Conservation (phyloP, 2,329 filamentous ascomycete species). For the Verticillium dahliae region DNA sequence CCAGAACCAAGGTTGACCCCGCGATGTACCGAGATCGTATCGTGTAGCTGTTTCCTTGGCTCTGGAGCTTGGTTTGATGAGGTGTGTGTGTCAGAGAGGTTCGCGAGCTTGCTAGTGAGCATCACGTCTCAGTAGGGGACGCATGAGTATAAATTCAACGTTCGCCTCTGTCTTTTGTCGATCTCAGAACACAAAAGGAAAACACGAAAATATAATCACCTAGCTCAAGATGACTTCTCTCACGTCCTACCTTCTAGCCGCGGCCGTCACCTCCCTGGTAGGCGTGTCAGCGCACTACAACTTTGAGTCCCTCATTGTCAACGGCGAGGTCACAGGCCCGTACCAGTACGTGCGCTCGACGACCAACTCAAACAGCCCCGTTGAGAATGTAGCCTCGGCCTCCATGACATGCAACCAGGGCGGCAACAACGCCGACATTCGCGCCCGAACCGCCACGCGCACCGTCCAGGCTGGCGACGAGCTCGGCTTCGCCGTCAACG, state of each 20-base stretch:
- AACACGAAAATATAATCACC: neutral
- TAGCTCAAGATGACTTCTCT: neutral
- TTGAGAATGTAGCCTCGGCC: constrained; percentile 28
- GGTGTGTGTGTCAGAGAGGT: neutral
- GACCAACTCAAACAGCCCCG: constrained; percentile 26
- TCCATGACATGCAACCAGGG: constrained; percentile 32
- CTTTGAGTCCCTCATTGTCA: constrained; percentile 13
- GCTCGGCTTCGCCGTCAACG: constrained; percentile 32
- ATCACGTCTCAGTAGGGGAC: neutral
- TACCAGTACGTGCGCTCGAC: constrained; percentile 13
- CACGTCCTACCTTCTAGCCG: neutral
- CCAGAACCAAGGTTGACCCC: neutral
- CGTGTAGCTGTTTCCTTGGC: neutral
- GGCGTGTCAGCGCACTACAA: constrained; percentile 10
- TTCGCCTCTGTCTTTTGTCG: neutral
- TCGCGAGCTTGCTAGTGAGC: neutral
- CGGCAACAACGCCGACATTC: constrained; percentile 26
- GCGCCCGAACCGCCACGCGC: constrained; percentile 26
- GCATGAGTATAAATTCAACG: neutral
- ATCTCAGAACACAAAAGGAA: neutral
- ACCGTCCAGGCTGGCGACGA: constrained; percentile 29
- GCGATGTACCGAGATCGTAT: neutral
- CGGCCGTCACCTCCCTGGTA: constrained; percentile 9
- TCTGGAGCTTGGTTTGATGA: neutral
- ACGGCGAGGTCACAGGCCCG: constrained; percentile 10